phyloP scores from a whole-genome alignment of 768 basidiomycete species.

The Fistulinella prunicolor region DNA sequence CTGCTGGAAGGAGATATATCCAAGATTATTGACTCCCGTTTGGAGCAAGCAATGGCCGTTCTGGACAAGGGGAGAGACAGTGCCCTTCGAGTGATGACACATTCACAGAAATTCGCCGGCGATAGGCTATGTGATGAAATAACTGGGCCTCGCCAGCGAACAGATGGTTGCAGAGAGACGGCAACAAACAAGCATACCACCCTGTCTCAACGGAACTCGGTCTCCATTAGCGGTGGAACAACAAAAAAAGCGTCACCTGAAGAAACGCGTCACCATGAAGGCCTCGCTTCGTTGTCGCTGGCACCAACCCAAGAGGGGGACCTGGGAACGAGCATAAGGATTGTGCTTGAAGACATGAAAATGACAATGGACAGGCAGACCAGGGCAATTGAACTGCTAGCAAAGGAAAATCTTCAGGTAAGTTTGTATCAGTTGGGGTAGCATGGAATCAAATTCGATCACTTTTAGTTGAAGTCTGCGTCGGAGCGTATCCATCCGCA shows the following conservation, averaged over 20 bases:
- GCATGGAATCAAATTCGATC: constrained; percentile 5
- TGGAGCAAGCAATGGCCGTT: constrained; percentile 33
- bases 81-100: constrained; percentile 18
- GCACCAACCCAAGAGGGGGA: constrained; percentile 19
- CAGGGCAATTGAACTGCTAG: constrained; percentile 39
- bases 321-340: constrained; percentile 26
- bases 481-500: constrained; percentile 14
- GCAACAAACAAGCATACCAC: constrained; percentile 13
- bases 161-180: constrained; percentile 12
- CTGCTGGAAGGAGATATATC: constrained; percentile 41
- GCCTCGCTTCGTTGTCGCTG: constrained; percentile 10
- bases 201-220: constrained; percentile 11
- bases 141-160: constrained; percentile 9
- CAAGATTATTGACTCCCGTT: constrained; percentile 32
- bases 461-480: constrained; percentile 15
- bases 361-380: constrained; percentile 49
- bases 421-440: constrained; percentile 1
- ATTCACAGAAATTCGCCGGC: constrained; percentile 13
- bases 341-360: constrained; percentile 46
- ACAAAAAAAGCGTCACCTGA: constrained; percentile 9
- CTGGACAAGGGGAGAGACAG: constrained; percentile 32
- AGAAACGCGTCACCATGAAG: constrained; percentile 9
- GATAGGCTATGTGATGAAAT: constrained; percentile 8
- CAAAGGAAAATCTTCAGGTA: constrained; percentile 50
- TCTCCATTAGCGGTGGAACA: constrained; percentile 8